Evolutionary conservation across 805 yeast genomes (phyloP).

Genomic region (Yamadazyma ubonensis): DNA sequence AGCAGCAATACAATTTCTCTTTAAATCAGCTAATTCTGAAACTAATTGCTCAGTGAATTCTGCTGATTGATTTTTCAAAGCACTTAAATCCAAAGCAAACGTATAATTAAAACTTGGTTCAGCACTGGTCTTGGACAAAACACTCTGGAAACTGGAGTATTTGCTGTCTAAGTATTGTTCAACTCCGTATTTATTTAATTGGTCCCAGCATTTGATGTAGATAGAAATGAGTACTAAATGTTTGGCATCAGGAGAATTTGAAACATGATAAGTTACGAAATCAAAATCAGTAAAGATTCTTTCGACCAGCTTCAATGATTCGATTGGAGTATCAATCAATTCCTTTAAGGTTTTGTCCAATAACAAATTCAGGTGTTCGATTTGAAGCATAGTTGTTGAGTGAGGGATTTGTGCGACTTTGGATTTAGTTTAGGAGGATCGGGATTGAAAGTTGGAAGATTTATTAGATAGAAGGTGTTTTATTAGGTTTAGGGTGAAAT

Average conservation of each 20-base stretch:
- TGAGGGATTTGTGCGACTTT: background rate
- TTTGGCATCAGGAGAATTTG: conserved; percentile 75
- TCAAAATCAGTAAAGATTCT: conserved; percentile 93
- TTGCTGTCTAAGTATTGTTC: conserved; percentile 50
- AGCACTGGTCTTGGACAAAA: conserved; percentile 33
- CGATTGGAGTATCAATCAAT: conserved; percentile 53
- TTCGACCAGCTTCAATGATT: conserved; percentile 54
- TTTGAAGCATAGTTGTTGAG: conserved; percentile 61
- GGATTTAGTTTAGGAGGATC: no score
- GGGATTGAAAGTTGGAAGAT: no score
- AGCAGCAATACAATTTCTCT: conserved; percentile 86
- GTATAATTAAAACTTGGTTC: conserved; percentile 87
- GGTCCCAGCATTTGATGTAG: conserved; percentile 74
- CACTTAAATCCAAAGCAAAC: conserved; percentile 59
- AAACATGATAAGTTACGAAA: conserved; percentile 88
- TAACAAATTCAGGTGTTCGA: conserved; percentile 80
- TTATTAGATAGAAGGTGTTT: no score
- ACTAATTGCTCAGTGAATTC: conserved; percentile 55
- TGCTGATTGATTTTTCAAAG: conserved; percentile 32
- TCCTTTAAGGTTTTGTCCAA: conserved; percentile 78
- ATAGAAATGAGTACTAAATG: conserved; percentile 64
- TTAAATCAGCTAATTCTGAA: conserved; percentile 66
- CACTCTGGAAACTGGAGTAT: conserved; percentile 39
- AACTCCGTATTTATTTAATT: conserved; percentile 67
- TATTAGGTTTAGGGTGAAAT: no score